A percentile compares a stretch with the other conserved stretches of the same genome.
Evolutionary conservation across 148 eudicot species (phyloP).

Genomic region (Camellia sinensis): DNA sequence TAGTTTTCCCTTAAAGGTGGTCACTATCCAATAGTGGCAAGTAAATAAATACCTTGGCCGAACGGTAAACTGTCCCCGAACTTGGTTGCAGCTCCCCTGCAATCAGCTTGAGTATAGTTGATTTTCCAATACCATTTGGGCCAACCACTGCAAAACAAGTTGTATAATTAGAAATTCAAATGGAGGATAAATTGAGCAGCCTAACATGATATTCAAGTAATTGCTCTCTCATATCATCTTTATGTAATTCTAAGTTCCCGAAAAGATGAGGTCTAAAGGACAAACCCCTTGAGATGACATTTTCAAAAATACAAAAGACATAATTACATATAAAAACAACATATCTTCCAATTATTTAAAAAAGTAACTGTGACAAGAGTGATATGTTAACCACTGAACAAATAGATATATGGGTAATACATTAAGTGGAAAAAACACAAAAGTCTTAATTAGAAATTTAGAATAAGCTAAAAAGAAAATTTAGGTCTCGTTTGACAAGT

Average conservation of each 20-base stretch:
- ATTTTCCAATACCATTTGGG: constrained; percentile 97
- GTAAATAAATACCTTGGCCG: constrained; percentile 70
- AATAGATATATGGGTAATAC: constrained; percentile 1
- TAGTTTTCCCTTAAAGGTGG: neutral
- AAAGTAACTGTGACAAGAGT: too few relatives aligned
- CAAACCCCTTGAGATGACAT: neutral
- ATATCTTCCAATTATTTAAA: too few relatives aligned
- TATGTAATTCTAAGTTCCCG: neutral
- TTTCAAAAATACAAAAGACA: neutral
- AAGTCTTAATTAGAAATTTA: neutral
- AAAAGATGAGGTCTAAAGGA: neutral
- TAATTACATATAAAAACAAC: neutral
- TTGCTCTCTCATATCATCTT: too few relatives aligned
- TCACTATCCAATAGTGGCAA: neutral
- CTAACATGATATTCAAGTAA: neutral
- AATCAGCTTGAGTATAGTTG: constrained; percentile 94
- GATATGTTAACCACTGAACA: neutral
- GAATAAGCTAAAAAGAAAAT: neutral
- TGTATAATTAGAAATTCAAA: constrained; percentile 4
- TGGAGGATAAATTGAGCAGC: neutral
- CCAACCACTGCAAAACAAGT: constrained; percentile 80
- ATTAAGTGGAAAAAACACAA: neutral
- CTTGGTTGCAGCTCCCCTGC: constrained; percentile 96
- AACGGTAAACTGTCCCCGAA: constrained; percentile 98
- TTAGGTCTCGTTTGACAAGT: too few relatives aligned